Percentiles rank a stretch among this genome's conserved stretches.
Conservation (phyloP, 208 protist species). For the Herpetomonas tarakana region DNA sequence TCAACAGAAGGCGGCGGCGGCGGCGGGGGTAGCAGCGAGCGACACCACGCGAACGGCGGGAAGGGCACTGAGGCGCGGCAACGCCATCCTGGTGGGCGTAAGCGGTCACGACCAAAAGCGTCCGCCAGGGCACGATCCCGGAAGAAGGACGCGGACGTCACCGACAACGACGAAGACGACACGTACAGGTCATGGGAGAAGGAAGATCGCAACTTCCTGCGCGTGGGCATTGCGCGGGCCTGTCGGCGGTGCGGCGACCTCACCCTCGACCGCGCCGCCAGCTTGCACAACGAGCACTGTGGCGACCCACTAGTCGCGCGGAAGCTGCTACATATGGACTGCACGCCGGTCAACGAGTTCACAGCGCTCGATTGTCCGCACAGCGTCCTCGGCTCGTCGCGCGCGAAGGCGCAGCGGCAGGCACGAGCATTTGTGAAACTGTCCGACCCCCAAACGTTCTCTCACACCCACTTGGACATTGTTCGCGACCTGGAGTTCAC, state of each 20-base stretch:
- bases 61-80: background rate
- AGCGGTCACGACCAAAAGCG: no score
- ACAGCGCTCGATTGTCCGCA: conserved; percentile 46
- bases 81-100: no score
- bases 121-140: no score
- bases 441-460: conserved; percentile 77
- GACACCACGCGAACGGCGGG: background rate
- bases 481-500: conserved; percentile 71
- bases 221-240: conserved; percentile 15
- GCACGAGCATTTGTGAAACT: conserved; percentile 69
- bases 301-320: conserved; percentile 52
- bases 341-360: conserved; percentile 63
- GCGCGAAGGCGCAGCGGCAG: conserved; percentile 24
- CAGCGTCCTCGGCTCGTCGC: conserved; percentile 28
- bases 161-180: background rate
- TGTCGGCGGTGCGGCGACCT: conserved; percentile 63
- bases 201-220: conserved; percentile 9
- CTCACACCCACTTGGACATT: conserved; percentile 72
- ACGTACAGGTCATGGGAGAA: conserved; percentile 5
- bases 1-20: no score
- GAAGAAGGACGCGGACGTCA: background rate
- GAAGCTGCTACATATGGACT: conserved; percentile 52
- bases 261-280: conserved; percentile 29
- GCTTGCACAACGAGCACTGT: conserved; percentile 60
- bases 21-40: no score